These are phyloP conservation scores for Vaccinium darrowii DNA, from an alignment of 148 eudicot species.

Conservation along the genomic window DNA sequence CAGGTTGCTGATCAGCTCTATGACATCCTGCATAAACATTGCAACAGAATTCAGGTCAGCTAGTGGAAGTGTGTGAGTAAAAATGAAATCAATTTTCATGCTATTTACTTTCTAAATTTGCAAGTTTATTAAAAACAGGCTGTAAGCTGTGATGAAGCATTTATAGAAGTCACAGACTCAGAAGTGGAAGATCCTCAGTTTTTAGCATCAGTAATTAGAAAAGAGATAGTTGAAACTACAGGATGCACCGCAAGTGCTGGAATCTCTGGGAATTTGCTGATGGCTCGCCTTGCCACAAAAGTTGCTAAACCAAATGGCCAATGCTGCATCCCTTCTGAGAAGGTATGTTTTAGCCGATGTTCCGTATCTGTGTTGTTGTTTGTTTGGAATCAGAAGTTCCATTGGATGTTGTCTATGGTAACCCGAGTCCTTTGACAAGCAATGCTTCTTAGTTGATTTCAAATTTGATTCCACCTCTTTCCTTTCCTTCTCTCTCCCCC, in stretches of 20 bases:
- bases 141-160: constrained; percentile 98
- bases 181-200: constrained; percentile 59
- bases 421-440: not conserved
- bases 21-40: constrained; percentile 77
- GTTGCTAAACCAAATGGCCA: constrained; percentile 93
- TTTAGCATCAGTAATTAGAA: constrained; percentile 78
- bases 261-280: constrained; percentile 73
- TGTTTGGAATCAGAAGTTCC: not conserved
- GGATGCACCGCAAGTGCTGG: constrained; percentile 95
- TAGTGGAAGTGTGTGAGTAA: constrained; percentile 2
- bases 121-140: constrained; percentile 51
- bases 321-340: constrained; percentile 66
- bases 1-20: constrained; percentile 96
- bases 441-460: not conserved
- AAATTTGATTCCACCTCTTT: not conserved
- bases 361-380: not conserved
- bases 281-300: constrained; percentile 98
- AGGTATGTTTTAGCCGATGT: constrained; percentile 41
- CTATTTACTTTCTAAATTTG: constrained; percentile 12
- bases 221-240: constrained; percentile 78
- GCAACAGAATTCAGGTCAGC: constrained; percentile 86
- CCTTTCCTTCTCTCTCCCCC: not conserved
- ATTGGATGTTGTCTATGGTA: not conserved
- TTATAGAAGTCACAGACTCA: constrained; percentile 67
- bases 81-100: not conserved